Conservation (phyloP, 192 early-diverging fungal genomes). For the Allomyces arbusculus region DNA sequence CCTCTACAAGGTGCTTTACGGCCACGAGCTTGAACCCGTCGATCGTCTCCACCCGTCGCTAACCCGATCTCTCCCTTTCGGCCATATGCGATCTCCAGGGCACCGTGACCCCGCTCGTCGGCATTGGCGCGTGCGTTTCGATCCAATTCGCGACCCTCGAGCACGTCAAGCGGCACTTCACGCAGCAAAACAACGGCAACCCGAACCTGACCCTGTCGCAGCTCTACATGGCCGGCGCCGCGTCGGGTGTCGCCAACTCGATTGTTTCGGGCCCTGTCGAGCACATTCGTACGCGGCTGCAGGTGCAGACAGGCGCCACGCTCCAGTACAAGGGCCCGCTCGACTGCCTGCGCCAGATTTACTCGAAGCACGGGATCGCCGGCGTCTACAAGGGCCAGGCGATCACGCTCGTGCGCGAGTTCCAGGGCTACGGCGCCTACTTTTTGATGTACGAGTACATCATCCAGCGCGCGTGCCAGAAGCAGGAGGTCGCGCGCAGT, state of each 20-base stretch:
- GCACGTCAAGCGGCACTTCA: conserved; percentile 65
- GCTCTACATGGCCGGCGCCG: conserved; percentile 69
- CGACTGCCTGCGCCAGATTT: conserved; percentile 68
- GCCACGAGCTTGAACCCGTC: neutral
- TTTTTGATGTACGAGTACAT: conserved; percentile 82
- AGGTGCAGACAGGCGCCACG: conserved; percentile 58
- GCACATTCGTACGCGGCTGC: conserved; percentile 84
- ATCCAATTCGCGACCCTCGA: conserved; percentile 87
- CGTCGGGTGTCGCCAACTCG: conserved; percentile 71
- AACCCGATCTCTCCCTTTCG: conserved; percentile 1
- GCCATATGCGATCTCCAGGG: conserved; percentile 24
- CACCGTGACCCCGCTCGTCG: conserved; percentile 78
- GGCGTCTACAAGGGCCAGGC: conserved; percentile 83
- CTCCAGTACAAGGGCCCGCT: conserved; percentile 48
- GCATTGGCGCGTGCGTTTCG: conserved; percentile 89
- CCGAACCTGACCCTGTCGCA: conserved; percentile 48
- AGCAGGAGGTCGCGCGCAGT: conserved; percentile 30
- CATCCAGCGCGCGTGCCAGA: conserved; percentile 51
- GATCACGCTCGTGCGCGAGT: conserved; percentile 70
- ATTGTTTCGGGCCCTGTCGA: conserved; percentile 65
- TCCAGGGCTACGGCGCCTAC: conserved; percentile 83
- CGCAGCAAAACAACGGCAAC: conserved; percentile 21
- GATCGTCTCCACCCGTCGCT: too few relatives aligned
- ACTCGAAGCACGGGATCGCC: conserved; percentile 42
- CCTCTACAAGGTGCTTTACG: conserved; percentile 54